Base-by-base conservation (phyloP, 1,139 yeast species). In the Pichia sp. region DNA sequence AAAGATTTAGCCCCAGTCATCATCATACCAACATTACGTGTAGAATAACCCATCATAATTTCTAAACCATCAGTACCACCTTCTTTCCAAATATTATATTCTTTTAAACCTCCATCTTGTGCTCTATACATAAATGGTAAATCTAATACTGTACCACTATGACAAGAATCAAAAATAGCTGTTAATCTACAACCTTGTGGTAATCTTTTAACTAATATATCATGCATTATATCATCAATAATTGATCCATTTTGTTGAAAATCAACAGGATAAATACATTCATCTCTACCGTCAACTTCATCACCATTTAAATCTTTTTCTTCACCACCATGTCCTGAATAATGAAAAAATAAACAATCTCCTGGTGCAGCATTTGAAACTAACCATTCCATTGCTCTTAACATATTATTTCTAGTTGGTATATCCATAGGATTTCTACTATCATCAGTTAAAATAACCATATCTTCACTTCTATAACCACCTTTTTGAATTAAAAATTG, bases 311-410 rank as follows among this genome's bases (percentile, higher is more conserved):
- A 61, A 63, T 90, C 97, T 48, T 72, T 68, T 9, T 86, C 80
- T 56, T 81, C 82, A 8, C 97, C 96, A 30, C 97, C 97, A 62
- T 90, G 97, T 8, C 97, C 96, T 1, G 96, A 85, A 63, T 84
- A 89, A 63, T 89, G 96, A 73, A 89, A 81, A 54, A 89, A 82
- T 50, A 82, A 66, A 26, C 87, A 78, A 68, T 92, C 95, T 58
- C 89, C 87, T n/a, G 96, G 87, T 51, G 71, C 70, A 1, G 96
- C 97, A 52, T 75, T 90, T 37, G 70, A 70, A 25, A 86, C 95
- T 27, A 90, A 73, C 97, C 97, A 90, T 52, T 80, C 82, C 90
- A 89, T 87, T 1, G 95, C 97, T 42, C 87, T 71, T 35, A 87
- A 59, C 58, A 90, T 87, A 62, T 90, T 90, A 10, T 73, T 82